Base-by-base conservation (phyloP, 768 basidiomycete genomes). In the Lepiota venenata region DNA sequence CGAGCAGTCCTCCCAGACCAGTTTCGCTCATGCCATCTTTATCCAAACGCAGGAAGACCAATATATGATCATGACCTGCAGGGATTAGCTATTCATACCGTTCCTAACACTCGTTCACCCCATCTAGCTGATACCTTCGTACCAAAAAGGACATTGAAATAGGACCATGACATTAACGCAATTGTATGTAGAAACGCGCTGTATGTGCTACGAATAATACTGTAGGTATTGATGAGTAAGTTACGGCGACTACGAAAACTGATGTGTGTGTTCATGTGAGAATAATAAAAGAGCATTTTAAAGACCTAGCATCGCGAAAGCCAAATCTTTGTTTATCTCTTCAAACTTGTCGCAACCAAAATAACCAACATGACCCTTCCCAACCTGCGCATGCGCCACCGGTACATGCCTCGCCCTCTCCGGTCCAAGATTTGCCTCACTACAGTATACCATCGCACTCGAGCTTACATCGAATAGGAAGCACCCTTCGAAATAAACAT, bases 351-450 rank as follows among this genome's bases (percentile, higher is more conserved):
- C 44, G 15, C 44, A 32, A 15, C 52, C 52, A 36, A 45, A 52
- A 54, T 42, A 58, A 10, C 71, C 69, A 36, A 78, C 46, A 49
- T 66, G 63, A 1, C 77, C 75, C 49, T 71, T 65, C 11, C 65
- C 69, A 16, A 76, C 59, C 32, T 59, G 56, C 1, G 68, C 53
- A 48, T 64, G 66, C 27, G 67, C 63, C 9, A 68, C 61, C 10
- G 69, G 57, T 43, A 56, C 40, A 37, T 56, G 56, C 32, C 67
- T 52, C 45, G 50, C 55, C 39, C 53, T 65, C 54, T 55, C 56
- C 12, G 63, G 58, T 58, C 61, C 40, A 62, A 50, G 22, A n/a
- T 11, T 25, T 44, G 43, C 44, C 29, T 51, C 22, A 50, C 57
- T 48, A 42, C 44, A 25, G 55, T 46, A 50, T 39, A 59, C 46